Evolutionary conservation across 257 asterid genomes (phyloP), one percentile per base, ranked within the genome.

Genomic region (Lycium ferocissimum): DNA sequence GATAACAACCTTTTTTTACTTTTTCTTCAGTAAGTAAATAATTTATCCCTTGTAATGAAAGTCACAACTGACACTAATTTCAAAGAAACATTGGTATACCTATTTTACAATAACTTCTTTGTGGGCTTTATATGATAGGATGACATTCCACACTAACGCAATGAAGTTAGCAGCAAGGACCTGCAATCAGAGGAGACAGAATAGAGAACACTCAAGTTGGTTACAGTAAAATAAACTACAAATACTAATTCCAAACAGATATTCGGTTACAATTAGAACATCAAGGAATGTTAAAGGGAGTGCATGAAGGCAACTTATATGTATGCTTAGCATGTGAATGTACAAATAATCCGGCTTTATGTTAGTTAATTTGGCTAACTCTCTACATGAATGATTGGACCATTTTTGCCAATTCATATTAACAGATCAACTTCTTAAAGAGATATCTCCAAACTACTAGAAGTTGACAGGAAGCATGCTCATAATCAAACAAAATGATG

Each of bases 71-170:
- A 53, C 20, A 78, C 26, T 33, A 9, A 37, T 72, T 71, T 45
- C 10, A 26, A 70, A 17, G 80, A 66, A 81, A 66, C 57, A 20
- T 33, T 84, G 83, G 61, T 17, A 81, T 88, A 90, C 93, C 96
- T 94, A 93, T 90, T 92, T 91, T 20, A 86, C 90, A 54, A 91
- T 61, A 86, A 94, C 93, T 86, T 92, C 93, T 89, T 91, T 93
- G 91, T 95, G 98, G 84, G 98, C 98, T 91, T 95, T 94, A 86
- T 94, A 94, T 11, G 97, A 95, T 72, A 95, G 93, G 83, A 94
- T 94, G 62, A 94, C 95, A 35, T 95, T 95, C 98, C 98, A 95
- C 79, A 91, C 61, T 66, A 95, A 81, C 76, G 98, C 89, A 7
- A 95, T 87, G 83, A 92, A 91, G 87, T 95, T 95, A 53, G 98